phyloP scores from a whole-genome alignment of 1,284 basidiomycete species.

The Puccinia polysora region DNA sequence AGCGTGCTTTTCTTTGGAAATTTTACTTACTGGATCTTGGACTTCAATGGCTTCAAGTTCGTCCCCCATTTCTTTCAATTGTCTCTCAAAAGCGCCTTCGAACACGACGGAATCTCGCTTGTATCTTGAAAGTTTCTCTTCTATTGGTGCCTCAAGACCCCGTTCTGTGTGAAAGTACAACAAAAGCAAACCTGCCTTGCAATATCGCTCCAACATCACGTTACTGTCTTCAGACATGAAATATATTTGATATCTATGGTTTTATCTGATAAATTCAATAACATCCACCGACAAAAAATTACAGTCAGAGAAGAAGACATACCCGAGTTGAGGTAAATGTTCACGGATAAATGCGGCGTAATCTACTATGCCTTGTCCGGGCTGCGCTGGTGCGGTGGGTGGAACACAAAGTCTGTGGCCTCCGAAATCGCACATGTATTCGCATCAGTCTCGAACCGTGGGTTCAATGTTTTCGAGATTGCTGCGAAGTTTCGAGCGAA shows the following conservation, averaged over 20 bases:
- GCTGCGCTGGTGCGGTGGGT: slow-evolving; percentile 1
- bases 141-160: neutral
- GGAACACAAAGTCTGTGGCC: slow-evolving; percentile 27
- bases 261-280: neutral
- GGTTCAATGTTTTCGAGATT: neutral
- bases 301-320: neutral
- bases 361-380: neutral
- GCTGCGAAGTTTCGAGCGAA: neutral
- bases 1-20: neutral
- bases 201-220: neutral
- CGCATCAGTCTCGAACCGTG: neutral
- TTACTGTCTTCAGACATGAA: slow-evolving; percentile 14
- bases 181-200: slow-evolving; percentile 1
- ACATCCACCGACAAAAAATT: neutral
- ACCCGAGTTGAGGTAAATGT: slow-evolving; percentile 32
- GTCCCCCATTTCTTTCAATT: neutral
- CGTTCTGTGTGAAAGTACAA: slow-evolving; percentile 17
- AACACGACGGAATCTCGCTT: slow-evolving; percentile 1
- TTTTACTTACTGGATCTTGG: slow-evolving; percentile 9
- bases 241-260: slow-evolving; percentile 32
- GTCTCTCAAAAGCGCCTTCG: neutral
- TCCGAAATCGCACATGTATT: neutral
- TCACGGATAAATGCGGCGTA: slow-evolving; percentile 1
- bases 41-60: slow-evolving; percentile 13
- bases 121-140: neutral